A percentile compares a stretch with the other conserved stretches of the same genome.
These are phyloP conservation scores for Thielaviopsis populi DNA, from an alignment of 2,329 filamentous ascomycete species.

Conservation along the genomic window DNA sequence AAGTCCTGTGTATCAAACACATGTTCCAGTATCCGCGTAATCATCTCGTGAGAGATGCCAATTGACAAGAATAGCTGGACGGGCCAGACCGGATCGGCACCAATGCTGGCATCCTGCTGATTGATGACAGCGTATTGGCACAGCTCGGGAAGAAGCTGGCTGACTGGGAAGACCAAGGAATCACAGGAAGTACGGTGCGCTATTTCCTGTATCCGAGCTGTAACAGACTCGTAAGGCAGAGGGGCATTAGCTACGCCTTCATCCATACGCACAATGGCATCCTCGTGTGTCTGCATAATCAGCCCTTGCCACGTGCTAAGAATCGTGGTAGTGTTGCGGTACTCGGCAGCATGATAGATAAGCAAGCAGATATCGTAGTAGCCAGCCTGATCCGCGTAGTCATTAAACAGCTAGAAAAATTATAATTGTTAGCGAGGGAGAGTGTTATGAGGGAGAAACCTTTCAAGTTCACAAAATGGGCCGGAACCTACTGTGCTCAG, in stretches of 20 bases:
- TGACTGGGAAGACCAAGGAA: constrained; percentile 51
- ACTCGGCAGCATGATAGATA: constrained; percentile 84
- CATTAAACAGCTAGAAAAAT: constrained; percentile 62
- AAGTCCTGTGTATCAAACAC: constrained; percentile 45
- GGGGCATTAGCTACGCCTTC: constrained; percentile 24
- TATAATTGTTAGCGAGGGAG: not conserved
- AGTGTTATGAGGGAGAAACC: not conserved
- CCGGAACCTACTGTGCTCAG: constrained; percentile 53
- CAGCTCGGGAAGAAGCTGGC: constrained; percentile 44
- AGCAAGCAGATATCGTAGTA: constrained; percentile 90
- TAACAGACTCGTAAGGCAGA: constrained; percentile 56
- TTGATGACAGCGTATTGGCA: constrained; percentile 47
- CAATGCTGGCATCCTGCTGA: constrained; percentile 42
- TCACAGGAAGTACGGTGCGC: constrained; percentile 49
- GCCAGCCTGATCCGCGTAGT: constrained; percentile 74
- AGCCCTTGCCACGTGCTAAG: constrained; percentile 70
- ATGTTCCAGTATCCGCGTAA: constrained; percentile 40
- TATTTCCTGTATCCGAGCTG: constrained; percentile 47
- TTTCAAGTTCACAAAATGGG: not conserved
- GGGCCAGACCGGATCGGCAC: constrained; percentile 42
- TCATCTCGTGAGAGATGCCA: constrained; percentile 41
- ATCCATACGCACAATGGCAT: constrained; percentile 29
- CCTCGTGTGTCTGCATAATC: constrained; percentile 54
- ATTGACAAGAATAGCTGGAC: constrained; percentile 41
- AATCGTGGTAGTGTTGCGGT: constrained; percentile 76